A percentile compares a stretch with the other conserved stretches of the same genome.
Conservation (phyloP, 306 rosid genomes). For the Vigna mungo region DNA sequence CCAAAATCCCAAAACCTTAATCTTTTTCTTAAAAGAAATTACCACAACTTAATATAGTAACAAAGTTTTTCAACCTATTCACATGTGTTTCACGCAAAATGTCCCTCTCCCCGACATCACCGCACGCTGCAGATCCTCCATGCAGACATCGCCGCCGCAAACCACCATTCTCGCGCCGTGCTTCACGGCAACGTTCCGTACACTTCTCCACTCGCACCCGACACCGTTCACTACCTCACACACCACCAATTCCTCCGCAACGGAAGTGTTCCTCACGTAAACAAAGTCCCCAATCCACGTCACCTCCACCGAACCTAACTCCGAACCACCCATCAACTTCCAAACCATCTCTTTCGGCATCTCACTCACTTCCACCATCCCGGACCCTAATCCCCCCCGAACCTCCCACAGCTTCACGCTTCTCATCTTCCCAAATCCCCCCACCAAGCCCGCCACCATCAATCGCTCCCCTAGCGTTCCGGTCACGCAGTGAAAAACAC, state of each 20-base stretch:
- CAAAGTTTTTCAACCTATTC: background rate
- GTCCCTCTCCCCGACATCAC: conserved; percentile 1
- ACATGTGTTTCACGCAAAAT: conserved; percentile 34
- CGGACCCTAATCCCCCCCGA: conserved; percentile 48
- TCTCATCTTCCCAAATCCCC: conserved; percentile 47
- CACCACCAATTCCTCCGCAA: conserved; percentile 51
- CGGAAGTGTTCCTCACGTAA: conserved; percentile 52
- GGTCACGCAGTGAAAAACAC: conserved; percentile 38
- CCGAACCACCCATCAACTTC: conserved; percentile 49
- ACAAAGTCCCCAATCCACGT: conserved; percentile 55
- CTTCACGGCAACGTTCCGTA: conserved; percentile 44
- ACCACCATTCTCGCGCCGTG: conserved; percentile 51
- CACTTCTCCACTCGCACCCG: conserved; percentile 59
- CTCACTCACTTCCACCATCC: conserved; percentile 57
- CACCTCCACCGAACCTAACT: conserved; percentile 53
- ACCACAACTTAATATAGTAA: background rate
- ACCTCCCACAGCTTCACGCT: conserved; percentile 64
- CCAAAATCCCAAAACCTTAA: background rate
- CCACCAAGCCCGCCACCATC: conserved; percentile 61
- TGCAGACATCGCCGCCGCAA: conserved; percentile 53
- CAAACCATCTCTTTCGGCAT: conserved; percentile 68
- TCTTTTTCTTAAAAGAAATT: background rate
- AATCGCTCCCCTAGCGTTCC: conserved; percentile 45
- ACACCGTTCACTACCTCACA: conserved; percentile 50
- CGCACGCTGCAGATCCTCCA: conserved; percentile 56